Conservation (phyloP, 169 alveolate genomes). For the Eimeria zaria region DNA sequence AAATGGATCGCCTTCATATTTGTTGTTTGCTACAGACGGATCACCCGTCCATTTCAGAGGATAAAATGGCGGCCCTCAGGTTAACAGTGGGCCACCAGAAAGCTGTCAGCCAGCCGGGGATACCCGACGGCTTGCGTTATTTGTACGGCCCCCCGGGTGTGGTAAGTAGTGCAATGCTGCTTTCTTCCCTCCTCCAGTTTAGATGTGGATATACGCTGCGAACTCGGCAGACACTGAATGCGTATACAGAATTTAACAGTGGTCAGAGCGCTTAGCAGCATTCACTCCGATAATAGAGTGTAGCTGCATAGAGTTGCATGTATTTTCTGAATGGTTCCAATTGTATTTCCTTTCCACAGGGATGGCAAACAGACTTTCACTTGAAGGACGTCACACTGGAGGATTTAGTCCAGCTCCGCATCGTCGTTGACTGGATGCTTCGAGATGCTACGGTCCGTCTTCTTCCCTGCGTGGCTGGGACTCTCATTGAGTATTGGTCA, state of each 20-base stretch:
- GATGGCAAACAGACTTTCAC: constrained; percentile 49
- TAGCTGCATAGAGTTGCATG: not conserved
- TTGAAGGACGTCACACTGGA: constrained; percentile 66
- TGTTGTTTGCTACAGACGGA: constrained; percentile 64
- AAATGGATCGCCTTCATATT: not conserved
- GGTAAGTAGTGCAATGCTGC: not conserved
- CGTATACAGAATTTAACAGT: not conserved
- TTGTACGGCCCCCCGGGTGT: constrained; percentile 73
- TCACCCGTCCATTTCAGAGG: constrained; percentile 37
- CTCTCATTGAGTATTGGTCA: not conserved
- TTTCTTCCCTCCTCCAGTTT: not conserved
- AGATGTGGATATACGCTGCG: not conserved
- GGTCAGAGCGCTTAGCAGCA: too few species aligned
- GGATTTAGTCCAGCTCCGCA: constrained; percentile 74
- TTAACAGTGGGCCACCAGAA: constrained; percentile 15
- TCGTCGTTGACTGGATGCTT: constrained; percentile 74
- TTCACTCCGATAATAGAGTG: not conserved
- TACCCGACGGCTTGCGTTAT: constrained; percentile 68
- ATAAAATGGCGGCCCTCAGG: constrained; percentile 52
- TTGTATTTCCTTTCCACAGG: constrained; percentile 16
- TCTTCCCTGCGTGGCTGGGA: not conserved
- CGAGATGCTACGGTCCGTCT: constrained; percentile 42
- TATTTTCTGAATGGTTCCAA: not conserved
- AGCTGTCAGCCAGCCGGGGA: constrained; percentile 55
- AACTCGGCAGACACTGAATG: too few species aligned